phyloP scores from a whole-genome alignment of 257 asterid genomes.

The Cynanchum wilfordii region DNA sequence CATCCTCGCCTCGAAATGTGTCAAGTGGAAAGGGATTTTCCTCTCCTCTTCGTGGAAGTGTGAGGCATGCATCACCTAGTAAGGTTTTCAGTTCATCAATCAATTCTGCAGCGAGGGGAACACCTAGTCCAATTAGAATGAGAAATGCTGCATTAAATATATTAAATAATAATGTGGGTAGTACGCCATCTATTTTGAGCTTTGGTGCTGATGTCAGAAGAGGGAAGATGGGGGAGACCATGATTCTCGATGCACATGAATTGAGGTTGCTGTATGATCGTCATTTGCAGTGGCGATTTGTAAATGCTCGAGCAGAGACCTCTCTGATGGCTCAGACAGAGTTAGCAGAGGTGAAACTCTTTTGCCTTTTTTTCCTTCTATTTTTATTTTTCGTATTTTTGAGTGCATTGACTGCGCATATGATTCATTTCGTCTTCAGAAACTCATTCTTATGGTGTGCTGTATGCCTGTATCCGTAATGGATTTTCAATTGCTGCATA shows the following conservation, averaged over 20 bases:
- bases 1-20: conserved; percentile 44
- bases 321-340: conserved; percentile 46
- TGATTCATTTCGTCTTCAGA: background rate
- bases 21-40: conserved; percentile 35
- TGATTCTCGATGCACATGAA: conserved; percentile 64
- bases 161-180: conserved; percentile 27
- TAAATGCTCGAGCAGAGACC: conserved; percentile 60
- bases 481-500: background rate
- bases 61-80: conserved; percentile 65
- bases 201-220: conserved; percentile 63
- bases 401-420: background rate
- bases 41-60: conserved; percentile 65
- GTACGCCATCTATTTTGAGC: conserved; percentile 52
- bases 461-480: background rate
- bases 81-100: conserved; percentile 34
- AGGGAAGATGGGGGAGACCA: conserved; percentile 62
- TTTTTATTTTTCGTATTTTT: background rate
- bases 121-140: conserved; percentile 55
- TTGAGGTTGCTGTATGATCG: conserved; percentile 63
- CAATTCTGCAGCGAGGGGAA: conserved; percentile 44
- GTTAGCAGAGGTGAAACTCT: conserved; percentile 58
- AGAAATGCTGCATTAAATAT: conserved; percentile 40
- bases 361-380: background rate
- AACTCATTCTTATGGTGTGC: background rate
- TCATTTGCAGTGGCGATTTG: conserved; percentile 75